Conservation (phyloP, 1,284 basidiomycete genomes). For the Ceratobasidium sp. region DNA sequence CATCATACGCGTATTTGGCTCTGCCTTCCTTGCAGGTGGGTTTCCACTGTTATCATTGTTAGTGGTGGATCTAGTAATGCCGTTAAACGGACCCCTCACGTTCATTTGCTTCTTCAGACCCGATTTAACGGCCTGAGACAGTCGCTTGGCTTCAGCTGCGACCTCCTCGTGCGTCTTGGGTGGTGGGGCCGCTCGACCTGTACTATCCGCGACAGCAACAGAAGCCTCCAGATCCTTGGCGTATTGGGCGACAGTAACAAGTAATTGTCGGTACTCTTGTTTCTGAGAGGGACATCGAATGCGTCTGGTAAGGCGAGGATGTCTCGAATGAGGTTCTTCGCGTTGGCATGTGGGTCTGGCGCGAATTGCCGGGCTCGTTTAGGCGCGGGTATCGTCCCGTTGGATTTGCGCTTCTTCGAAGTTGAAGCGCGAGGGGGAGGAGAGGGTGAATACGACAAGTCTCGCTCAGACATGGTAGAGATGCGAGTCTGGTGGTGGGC, state of each 20-base stretch:
- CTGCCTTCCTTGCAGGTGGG: slow-evolving; percentile 58
- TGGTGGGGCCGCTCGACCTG: slow-evolving; percentile 46
- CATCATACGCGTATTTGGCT: slow-evolving; percentile 62
- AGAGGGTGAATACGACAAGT: not conserved
- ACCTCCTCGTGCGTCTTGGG: slow-evolving; percentile 55
- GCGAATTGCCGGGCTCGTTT: not conserved
- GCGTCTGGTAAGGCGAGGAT: not conserved
- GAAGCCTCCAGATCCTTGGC: slow-evolving; percentile 55
- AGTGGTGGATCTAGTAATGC: not conserved
- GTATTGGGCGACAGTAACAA: slow-evolving; percentile 52
- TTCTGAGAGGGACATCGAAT: not conserved
- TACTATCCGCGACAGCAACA: slow-evolving; percentile 35
- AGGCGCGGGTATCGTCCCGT: not conserved
- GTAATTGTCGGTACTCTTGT: not conserved
- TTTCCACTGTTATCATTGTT: slow-evolving; percentile 54
- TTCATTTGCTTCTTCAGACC: slow-evolving; percentile 64
- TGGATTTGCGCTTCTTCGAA: slow-evolving; percentile 12
- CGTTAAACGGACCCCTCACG: slow-evolving; percentile 47
- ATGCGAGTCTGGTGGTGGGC: too few species aligned
- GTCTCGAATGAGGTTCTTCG: not conserved
- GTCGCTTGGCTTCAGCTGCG: slow-evolving; percentile 55
- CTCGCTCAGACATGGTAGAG: not conserved
- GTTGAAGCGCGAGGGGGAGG: not conserved
- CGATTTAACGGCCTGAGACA: slow-evolving; percentile 55
- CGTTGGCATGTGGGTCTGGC: slow-evolving; percentile 1